Conservation (phyloP, 768 basidiomycete species). For the Amanita pseudoporphyria region DNA sequence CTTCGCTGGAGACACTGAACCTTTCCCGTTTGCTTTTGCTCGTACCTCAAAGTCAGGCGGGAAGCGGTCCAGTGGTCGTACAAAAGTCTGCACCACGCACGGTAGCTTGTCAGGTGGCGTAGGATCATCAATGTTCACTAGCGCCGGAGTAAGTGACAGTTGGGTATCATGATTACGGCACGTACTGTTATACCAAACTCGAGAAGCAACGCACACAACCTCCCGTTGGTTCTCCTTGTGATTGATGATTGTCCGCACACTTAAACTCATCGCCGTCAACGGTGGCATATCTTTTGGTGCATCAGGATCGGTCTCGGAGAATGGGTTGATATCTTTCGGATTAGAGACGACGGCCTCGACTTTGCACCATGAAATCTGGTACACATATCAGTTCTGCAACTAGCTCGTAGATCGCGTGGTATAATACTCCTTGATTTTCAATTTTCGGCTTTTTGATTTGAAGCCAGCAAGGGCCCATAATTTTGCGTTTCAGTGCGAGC, state of each 20-base stretch:
- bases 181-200: slow-evolving; percentile 69
- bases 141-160: not conserved
- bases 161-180: slow-evolving; percentile 1
- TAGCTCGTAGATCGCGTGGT: not conserved
- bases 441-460: slow-evolving; percentile 68
- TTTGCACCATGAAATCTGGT: slow-evolving; percentile 96
- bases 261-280: slow-evolving; percentile 83
- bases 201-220: slow-evolving; percentile 73
- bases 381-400: not conserved
- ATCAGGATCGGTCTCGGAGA: slow-evolving; percentile 57
- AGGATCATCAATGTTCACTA: slow-evolving; percentile 85
- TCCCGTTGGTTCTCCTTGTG: slow-evolving; percentile 93
- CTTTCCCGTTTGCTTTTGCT: slow-evolving; percentile 55
- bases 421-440: slow-evolving; percentile 69
- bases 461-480: slow-evolving; percentile 99
- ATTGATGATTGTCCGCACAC: slow-evolving; percentile 85
- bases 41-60: slow-evolving; percentile 74
- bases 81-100: slow-evolving; percentile 78
- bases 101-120: slow-evolving; percentile 83
- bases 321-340: slow-evolving; percentile 84
- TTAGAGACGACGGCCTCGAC: slow-evolving; percentile 76
- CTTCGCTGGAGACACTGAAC: slow-evolving; percentile 60
- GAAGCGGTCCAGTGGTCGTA: slow-evolving; percentile 82
- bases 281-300: slow-evolving; percentile 81
- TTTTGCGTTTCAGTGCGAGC: slow-evolving; percentile 89